These are phyloP conservation scores for Ashbya aceris DNA, from an alignment of 1,139 yeast species.

Conservation along the genomic window DNA sequence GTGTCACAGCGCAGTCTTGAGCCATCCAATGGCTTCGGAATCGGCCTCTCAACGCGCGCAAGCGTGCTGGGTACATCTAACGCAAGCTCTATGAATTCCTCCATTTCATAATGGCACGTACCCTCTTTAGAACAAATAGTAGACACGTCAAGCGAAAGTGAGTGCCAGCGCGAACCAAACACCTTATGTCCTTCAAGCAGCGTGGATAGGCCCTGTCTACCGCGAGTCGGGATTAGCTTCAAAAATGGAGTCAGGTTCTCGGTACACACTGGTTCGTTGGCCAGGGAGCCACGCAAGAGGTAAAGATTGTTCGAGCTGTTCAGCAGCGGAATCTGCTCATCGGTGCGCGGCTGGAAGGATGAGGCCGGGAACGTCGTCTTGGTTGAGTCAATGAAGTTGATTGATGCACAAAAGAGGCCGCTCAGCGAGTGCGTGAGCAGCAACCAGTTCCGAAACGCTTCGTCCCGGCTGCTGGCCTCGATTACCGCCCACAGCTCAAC, in stretches of 20 bases:
- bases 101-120: conserved; percentile 46
- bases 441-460: conserved; percentile 62
- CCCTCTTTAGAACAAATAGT: conserved; percentile 40
- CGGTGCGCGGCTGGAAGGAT: conserved; percentile 33
- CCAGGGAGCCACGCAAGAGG: conserved; percentile 75
- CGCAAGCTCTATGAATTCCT: conserved; percentile 66
- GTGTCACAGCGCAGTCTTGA: conserved; percentile 63
- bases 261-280: conserved; percentile 94
- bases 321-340: conserved; percentile 21
- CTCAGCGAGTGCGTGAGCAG: conserved; percentile 66
- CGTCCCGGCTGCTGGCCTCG: conserved; percentile 48
- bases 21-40: conserved; percentile 73
- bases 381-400: conserved; percentile 76
- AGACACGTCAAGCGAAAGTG: conserved; percentile 78
- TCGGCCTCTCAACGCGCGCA: conserved; percentile 55
- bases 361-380: conserved; percentile 66
- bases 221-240: conserved; percentile 84
- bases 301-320: conserved; percentile 34
- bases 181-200: conserved; percentile 88
- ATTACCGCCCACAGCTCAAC: conserved; percentile 87
- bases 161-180: conserved; percentile 93
- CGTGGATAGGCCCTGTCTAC: conserved; percentile 81
- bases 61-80: conserved; percentile 62
- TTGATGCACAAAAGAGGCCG: conserved; percentile 91
- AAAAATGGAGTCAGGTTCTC: conserved; percentile 93